Evolutionary conservation across 306 rosid species (phyloP).

Genomic region (Astragalus glycyphyllos): DNA sequence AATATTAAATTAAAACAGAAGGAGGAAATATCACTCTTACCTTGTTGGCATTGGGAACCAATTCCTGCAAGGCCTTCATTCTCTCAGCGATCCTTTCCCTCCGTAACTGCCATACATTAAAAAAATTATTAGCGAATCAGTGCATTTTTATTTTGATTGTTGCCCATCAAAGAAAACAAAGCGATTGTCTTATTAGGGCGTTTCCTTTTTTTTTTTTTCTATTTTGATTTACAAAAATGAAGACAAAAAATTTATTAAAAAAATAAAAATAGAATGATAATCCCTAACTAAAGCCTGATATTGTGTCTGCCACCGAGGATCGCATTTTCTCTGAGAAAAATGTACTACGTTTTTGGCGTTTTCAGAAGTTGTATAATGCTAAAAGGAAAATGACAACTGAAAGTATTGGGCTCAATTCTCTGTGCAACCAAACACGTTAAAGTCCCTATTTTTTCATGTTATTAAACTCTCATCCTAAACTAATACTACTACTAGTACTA

Average conservation of each 20-base stretch:
- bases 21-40: constrained; percentile 22
- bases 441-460: no score
- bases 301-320: constrained; percentile 15
- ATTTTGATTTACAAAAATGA: not conserved
- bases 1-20: no score
- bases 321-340: constrained; percentile 10
- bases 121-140: not conserved
- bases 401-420: constrained; percentile 34
- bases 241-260: not conserved
- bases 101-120: constrained; percentile 68
- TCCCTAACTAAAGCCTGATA: not conserved
- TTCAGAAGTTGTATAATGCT: no score
- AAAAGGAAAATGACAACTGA: constrained; percentile 40
- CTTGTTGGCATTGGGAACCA: constrained; percentile 98
- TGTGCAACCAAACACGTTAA: not conserved
- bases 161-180: constrained; percentile 39
- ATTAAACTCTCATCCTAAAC: no score
- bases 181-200: not conserved
- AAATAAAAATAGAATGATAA: not conserved
- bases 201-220: no score
- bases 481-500: no score
- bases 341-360: constrained; percentile 1
- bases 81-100: constrained; percentile 99
- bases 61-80: constrained; percentile 96
- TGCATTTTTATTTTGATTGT: not conserved